Base-by-base conservation (phyloP, 2,329 filamentous ascomycete genomes). In the Trichophyton simii region DNA sequence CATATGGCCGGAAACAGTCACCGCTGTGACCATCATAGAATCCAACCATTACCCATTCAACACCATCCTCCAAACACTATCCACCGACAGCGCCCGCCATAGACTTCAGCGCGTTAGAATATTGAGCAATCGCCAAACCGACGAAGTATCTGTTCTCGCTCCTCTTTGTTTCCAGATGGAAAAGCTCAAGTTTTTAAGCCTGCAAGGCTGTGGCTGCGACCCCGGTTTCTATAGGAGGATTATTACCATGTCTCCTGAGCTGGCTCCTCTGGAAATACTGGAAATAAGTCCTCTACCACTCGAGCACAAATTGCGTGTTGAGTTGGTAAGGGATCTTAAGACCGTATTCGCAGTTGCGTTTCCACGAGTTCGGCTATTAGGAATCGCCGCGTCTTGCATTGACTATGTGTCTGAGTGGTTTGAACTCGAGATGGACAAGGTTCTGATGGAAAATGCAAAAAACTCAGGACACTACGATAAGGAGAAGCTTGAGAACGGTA, bases 361-460 rank as follows among this genome's bases (percentile, higher is more conserved):
- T 25, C 58, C 62, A 7, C 69, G 70, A 59, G 62, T 73, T 20
- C 66, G 67, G 4, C 60, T 66, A 9, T 57, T 72, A 1, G 70
- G 68, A 1, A 67, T 73, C 58, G 65, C 69, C 34, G 68, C 70
- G 2, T 70, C 67, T 50, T 64, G 62, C 38, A 63, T 64, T 18
- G n/a, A 46, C 8, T 25, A 52, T 15, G n/a, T 36, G 13, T 54
- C 15, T 25, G 48, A 59, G 2, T 18, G 31, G 25, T 68, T 69
- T 20, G 68, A 70, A 44, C 67, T 67, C 36, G 67, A 67, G 58
- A 54, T 73, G n/a, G 69, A 72, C 58, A 61, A 68, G 15, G 59
- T 68, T 48, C 61, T 73, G 42, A 58, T 63, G 42, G 61, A 63
- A 25, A 67, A 68, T 31, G 65, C 64, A 5, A 11, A 46, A n/a